phyloP scores from a whole-genome alignment of 2,329 filamentous ascomycete species.

The Lecanosticta acicola region DNA sequence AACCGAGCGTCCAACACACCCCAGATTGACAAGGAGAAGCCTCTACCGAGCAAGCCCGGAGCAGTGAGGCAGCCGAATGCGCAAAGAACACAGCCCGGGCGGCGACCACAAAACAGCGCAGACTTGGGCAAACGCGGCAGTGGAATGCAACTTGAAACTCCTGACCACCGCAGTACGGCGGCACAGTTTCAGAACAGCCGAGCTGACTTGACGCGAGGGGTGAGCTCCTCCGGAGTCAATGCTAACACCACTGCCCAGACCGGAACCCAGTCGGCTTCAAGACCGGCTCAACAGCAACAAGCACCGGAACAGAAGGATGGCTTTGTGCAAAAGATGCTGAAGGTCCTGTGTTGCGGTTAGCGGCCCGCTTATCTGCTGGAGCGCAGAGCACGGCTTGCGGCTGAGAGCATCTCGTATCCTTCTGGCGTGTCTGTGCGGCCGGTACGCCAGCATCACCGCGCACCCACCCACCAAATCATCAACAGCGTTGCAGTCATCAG shows the following conservation, averaged over 20 bases:
- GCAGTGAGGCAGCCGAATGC: conserved; percentile 63
- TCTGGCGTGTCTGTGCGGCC: too few species aligned
- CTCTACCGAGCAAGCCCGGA: conserved; percentile 54
- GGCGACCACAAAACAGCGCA: conserved; percentile 28
- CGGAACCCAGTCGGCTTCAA: conserved; percentile 7
- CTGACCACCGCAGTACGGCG: conserved; percentile 73
- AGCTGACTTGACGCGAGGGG: conserved; percentile 43
- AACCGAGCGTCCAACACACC: conserved; percentile 59
- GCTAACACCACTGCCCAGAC: conserved; percentile 9
- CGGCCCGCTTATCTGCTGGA: too few species aligned
- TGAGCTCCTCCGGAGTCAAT: conserved; percentile 8
- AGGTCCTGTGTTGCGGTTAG: conserved; percentile 80
- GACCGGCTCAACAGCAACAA: conserved; percentile 22
- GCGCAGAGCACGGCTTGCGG: too few species aligned
- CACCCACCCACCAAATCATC: too few species aligned
- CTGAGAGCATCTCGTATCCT: too few species aligned
- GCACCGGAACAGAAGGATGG: conserved; percentile 65
- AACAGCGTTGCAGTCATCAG: not conserved
- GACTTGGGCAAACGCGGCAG: conserved; percentile 63
- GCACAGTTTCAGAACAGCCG: conserved; percentile 96
- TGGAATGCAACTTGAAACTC: conserved; percentile 71
- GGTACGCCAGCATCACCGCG: too few species aligned
- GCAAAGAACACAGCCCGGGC: conserved; percentile 46
- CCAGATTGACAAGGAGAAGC: conserved; percentile 24
- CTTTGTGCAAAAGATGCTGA: conserved; percentile 88